Conservation (phyloP, 108 stramenopile species). For the Fragilariopsis cylindrus region DNA sequence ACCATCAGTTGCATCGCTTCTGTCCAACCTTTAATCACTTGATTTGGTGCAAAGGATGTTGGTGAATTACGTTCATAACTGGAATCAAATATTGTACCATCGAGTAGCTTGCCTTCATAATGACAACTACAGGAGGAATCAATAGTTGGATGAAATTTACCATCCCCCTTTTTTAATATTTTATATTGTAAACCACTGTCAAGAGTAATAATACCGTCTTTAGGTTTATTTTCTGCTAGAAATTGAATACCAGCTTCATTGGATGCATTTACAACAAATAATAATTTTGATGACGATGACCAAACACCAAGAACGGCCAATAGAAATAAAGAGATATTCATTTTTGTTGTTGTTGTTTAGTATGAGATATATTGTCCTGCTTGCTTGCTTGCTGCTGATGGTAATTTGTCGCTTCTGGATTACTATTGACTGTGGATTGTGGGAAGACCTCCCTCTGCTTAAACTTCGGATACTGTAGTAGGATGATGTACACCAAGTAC, state of each 20-base stretch:
- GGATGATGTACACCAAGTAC: too few relatives aligned
- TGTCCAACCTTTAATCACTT: constrained; percentile 84
- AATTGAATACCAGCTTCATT: constrained; percentile 74
- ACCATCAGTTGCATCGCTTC: constrained; percentile 93
- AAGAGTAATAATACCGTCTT: constrained; percentile 72
- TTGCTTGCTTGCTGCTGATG: too few relatives aligned
- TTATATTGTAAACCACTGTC: constrained; percentile 88
- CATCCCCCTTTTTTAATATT: constrained; percentile 65
- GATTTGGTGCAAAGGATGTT: constrained; percentile 87
- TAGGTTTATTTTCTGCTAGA: constrained; percentile 70
- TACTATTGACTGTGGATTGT: too few relatives aligned
- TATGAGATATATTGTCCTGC: too few relatives aligned
- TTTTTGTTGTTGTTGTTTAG: too few relatives aligned
- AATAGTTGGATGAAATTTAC: constrained; percentile 63
- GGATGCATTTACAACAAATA: constrained; percentile 41
- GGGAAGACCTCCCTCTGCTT: too few relatives aligned
- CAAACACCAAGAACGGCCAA: too few relatives aligned
- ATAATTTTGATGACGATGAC: too few relatives aligned
- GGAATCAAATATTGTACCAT: constrained; percentile 89
- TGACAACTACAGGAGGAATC: constrained; percentile 82
- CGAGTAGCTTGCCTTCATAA: constrained; percentile 87
- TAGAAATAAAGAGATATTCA: too few relatives aligned
- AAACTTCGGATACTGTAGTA: too few relatives aligned
- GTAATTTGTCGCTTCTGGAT: too few relatives aligned
- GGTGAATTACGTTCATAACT: constrained; percentile 85